Base-by-base conservation (phyloP, 2,329 filamentous ascomycete genomes). In the Chrysoporthe austroafricana region DNA sequence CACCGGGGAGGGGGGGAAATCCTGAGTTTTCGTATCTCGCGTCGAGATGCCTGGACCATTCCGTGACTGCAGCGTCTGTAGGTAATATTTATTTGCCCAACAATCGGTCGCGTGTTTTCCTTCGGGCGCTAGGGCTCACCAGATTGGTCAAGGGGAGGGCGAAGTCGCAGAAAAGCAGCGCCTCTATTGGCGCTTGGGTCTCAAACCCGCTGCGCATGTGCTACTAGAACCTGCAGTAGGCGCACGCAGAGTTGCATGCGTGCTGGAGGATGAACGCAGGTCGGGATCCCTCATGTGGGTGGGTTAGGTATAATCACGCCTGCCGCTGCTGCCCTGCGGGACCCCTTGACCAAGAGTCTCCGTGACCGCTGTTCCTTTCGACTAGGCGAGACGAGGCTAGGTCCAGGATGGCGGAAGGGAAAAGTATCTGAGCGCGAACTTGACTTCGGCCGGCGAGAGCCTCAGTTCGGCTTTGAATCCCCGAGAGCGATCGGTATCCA, bases 131-230 rank as follows among this genome's bases (percentile, higher is more conserved):
- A 21, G 46, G 42, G 26, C 43, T 39, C 52, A 57, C 36, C 42
- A 64, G 63, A 46, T 58, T 64, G 63, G 63, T 43, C 44, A 43
- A 36, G 16, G 26, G 43, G 32, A 39, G 34, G 52, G 52, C 52
- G 58, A 62, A 59, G 54, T 52, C 65, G 62, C 54, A 52, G 43
- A 65, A 63, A 32, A 59, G 43, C 36, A 63, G 62, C 66, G 64
- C 62, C 54, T 62, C 60, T 65, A 67, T 69, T 69, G 68, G 65
- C 65, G 68, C 62, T 50, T 67, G 21, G 52, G 32, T 39, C 46
- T 44, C 57, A 57, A 34, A 46, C n/a, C 26, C 42, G 44, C 61
- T 69, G 68, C 42, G 56, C 61, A 64, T 34, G 57, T 46, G 66
- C 48, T 54, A 44, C 34, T 42, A 39, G 64, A 60, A 61, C 44